A percentile compares a stretch with the other conserved stretches of the same genome.
Evolutionary conservation across 441 rosid genomes (phyloP).

Genomic region (Capsella rubella): DNA sequence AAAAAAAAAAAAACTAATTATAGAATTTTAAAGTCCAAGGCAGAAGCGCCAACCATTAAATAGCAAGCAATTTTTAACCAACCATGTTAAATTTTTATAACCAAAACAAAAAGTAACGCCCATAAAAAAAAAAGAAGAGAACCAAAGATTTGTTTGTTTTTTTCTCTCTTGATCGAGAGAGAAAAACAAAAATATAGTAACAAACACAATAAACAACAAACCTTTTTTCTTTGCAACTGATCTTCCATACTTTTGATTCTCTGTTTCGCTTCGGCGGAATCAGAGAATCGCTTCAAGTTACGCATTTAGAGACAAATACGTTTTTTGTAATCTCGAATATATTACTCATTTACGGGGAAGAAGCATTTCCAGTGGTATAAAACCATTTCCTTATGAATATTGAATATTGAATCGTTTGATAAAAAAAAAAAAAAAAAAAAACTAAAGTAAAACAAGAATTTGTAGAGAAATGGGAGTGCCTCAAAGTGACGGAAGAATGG

Average conservation of each 20-base stretch:
- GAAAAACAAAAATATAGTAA: slow-evolving; percentile 9
- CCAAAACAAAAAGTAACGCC: neutral
- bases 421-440: neutral
- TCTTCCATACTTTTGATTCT: slow-evolving; percentile 53
- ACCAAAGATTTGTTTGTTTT: slow-evolving; percentile 9
- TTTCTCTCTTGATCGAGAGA: slow-evolving; percentile 38
- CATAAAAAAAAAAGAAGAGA: neutral
- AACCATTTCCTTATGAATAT: neutral
- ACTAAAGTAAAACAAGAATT: slow-evolving; percentile 17
- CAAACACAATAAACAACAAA: neutral
- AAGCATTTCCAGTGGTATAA: slow-evolving; percentile 15
- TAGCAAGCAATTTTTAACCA: slow-evolving; percentile 27
- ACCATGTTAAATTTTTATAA: neutral
- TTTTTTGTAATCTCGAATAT: slow-evolving; percentile 31
- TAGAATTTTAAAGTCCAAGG: slow-evolving; percentile 1
- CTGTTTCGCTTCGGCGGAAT: slow-evolving; percentile 74
- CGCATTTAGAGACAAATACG: neutral
- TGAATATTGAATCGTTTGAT: slow-evolving; percentile 13
- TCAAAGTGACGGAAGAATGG: slow-evolving; percentile 63
- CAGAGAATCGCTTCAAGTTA: slow-evolving; percentile 62
- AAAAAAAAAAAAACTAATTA: neutral
- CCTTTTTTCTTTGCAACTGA: slow-evolving; percentile 18
- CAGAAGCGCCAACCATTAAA: slow-evolving; percentile 33
- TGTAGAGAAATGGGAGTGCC: slow-evolving; percentile 54
- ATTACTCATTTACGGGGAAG: slow-evolving; percentile 22